phyloP scores from a whole-genome alignment of 371 early-diverging fungal species.

The Mortierella polycephala region DNA sequence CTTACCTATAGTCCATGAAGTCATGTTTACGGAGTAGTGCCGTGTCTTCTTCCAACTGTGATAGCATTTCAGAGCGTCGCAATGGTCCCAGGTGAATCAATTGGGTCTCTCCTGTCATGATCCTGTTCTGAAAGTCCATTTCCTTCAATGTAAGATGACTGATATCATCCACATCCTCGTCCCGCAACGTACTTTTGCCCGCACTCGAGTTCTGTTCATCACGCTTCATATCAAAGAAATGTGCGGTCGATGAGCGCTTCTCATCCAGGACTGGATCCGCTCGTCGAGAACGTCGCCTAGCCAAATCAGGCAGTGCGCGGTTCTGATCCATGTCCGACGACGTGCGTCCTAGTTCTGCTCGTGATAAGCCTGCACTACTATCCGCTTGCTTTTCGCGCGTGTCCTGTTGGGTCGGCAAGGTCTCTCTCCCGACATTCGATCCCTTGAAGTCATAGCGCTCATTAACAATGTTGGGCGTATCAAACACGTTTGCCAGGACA shows the following conservation, averaged over 20 bases:
- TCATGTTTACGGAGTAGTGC: conserved; percentile 58
- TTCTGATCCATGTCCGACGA: conserved; percentile 12
- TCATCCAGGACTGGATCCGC: conserved; percentile 1
- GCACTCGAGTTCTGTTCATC: background rate
- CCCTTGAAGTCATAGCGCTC: conserved; percentile 69
- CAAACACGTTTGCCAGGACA: conserved; percentile 64
- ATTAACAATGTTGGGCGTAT: conserved; percentile 59
- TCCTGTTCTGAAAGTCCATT: conserved; percentile 62
- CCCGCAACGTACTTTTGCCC: background rate
- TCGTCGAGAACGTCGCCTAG: conserved; percentile 12
- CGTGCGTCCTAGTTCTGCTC: background rate
- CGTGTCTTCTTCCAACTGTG: conserved; percentile 60
- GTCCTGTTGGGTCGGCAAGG: conserved; percentile 20
- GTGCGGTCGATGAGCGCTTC: conserved; percentile 6
- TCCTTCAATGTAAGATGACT: conserved; percentile 64
- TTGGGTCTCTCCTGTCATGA: conserved; percentile 53
- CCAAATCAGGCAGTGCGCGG: background rate
- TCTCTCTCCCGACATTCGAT: conserved; percentile 64
- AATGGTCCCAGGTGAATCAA: conserved; percentile 56
- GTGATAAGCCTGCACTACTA: background rate
- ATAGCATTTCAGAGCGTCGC: conserved; percentile 47
- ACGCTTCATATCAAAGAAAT: conserved; percentile 3
- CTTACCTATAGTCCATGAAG: conserved; percentile 70
- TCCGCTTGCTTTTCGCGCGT: background rate
- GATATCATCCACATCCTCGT: conserved; percentile 27